phyloP scores from a whole-genome alignment of 2,329 filamentous ascomycete species.

The Niveomyces coronatus region DNA sequence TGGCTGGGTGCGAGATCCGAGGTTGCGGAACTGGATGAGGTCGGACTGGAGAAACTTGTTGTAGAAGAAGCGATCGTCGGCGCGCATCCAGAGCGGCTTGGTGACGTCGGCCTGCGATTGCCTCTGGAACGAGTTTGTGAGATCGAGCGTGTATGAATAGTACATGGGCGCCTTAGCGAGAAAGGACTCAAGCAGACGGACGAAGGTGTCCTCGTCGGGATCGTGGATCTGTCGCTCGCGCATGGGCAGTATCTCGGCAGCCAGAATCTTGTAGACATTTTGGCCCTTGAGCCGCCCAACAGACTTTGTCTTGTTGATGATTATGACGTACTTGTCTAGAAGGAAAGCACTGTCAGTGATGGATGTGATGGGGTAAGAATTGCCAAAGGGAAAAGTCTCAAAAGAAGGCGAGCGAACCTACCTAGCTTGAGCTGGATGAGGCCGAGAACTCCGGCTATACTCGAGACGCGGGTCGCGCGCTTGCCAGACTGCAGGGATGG shows the following conservation, averaged over 20 bases:
- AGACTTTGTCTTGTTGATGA: conserved; percentile 88
- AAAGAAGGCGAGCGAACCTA: conserved; percentile 30
- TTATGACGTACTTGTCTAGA: conserved; percentile 85
- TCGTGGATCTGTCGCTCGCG: conserved; percentile 88
- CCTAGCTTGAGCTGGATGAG: conserved; percentile 88
- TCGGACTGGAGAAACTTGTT: conserved; percentile 89
- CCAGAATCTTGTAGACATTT: conserved; percentile 86
- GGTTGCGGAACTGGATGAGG: conserved; percentile 74
- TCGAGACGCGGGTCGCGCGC: conserved; percentile 65
- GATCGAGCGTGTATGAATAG: conserved; percentile 94
- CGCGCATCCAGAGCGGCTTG: conserved; percentile 76
- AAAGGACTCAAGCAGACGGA: conserved; percentile 69
- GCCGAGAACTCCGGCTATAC: conserved; percentile 88
- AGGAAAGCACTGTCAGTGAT: conserved; percentile 8
- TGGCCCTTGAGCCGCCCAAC: conserved; percentile 89
- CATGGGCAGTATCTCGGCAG: conserved; percentile 87
- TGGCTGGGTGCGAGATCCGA: conserved; percentile 49
- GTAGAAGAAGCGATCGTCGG: conserved; percentile 98
- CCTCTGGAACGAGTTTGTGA: conserved; percentile 94
- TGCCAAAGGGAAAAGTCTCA: neutral
- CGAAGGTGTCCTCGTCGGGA: conserved; percentile 86
- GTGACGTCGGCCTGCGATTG: conserved; percentile 67
- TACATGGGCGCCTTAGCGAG: conserved; percentile 85
- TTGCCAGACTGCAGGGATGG: conserved; percentile 65
- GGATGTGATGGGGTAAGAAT: neutral